Conservation (phyloP, 2,329 filamentous ascomycete species). For the Cryphonectria japonica region DNA sequence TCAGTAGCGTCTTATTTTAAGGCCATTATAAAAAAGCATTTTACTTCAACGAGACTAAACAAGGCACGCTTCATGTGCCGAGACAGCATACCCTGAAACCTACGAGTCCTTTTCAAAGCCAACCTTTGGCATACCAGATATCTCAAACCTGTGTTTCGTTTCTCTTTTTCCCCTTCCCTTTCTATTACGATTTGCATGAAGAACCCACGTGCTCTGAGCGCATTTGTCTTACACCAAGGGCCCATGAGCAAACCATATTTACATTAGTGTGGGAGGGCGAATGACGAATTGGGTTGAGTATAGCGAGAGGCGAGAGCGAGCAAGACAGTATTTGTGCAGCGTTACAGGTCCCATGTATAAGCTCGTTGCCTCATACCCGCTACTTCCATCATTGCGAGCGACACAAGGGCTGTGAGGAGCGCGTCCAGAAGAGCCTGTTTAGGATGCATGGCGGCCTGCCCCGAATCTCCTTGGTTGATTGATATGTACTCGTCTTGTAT, state of each 20-base stretch:
- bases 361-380: background rate
- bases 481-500: too few species aligned
- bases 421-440: background rate
- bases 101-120: too few species aligned
- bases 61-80: background rate
- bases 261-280: background rate
- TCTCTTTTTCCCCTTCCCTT: too few species aligned
- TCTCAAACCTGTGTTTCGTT: too few species aligned
- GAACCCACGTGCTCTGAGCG: too few species aligned
- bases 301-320: background rate
- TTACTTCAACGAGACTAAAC: too few species aligned
- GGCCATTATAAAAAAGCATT: too few species aligned
- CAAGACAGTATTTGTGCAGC: background rate
- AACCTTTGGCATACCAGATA: too few species aligned
- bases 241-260: background rate
- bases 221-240: background rate
- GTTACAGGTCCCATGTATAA: background rate
- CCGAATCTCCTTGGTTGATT: background rate
- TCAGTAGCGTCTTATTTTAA: too few species aligned
- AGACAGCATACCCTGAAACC: background rate
- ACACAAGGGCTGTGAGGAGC: too few species aligned
- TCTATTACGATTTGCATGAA: too few species aligned
- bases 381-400: too few species aligned
- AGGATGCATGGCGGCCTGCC: background rate
- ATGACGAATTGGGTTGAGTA: background rate